These are phyloP conservation scores for Sodiomyces alkalinus DNA, from an alignment of 2,329 filamentous ascomycete genomes.

Conservation along the genomic window DNA sequence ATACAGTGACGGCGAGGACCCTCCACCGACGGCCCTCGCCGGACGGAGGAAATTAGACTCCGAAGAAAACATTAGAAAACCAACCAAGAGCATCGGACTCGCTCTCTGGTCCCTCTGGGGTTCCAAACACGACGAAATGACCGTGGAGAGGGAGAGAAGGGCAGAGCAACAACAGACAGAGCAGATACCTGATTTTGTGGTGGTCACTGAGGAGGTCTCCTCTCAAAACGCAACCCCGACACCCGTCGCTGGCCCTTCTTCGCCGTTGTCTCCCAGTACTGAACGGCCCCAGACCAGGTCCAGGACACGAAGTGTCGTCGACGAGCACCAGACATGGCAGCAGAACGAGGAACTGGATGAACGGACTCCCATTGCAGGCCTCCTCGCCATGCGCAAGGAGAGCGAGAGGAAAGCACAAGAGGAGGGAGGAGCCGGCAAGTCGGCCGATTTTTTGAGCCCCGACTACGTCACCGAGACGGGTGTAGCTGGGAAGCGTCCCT, in stretches of 20 bases:
- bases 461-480: conserved; percentile 30
- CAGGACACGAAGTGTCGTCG: conserved; percentile 28
- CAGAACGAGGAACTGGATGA: conserved; percentile 14
- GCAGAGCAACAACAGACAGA: conserved; percentile 20
- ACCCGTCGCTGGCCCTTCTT: conserved; percentile 10
- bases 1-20: conserved; percentile 56
- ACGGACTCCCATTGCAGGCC: conserved; percentile 25
- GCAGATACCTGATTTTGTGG: too few species aligned
- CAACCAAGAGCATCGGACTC: conserved; percentile 57
- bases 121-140: conserved; percentile 72
- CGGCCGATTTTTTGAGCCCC: conserved; percentile 25
- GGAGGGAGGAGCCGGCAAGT: conserved; percentile 12
- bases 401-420: conserved; percentile 12
- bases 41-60: conserved; percentile 41
- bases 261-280: conserved; percentile 1
- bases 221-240: conserved; percentile 23
- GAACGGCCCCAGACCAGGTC: conserved; percentile 17
- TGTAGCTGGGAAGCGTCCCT: conserved; percentile 45
- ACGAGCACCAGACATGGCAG: conserved; percentile 30
- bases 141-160: conserved; percentile 43
- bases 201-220: conserved; percentile 19
- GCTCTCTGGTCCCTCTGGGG: conserved; percentile 79
- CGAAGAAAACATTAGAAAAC: conserved; percentile 34
- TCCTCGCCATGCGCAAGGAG: conserved; percentile 26
- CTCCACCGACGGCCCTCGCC: conserved; percentile 72